These are phyloP conservation scores for Saxispiralis lemnorum DNA, from an alignment of 495 filamentous ascomycete genomes.

Conservation along the genomic window DNA sequence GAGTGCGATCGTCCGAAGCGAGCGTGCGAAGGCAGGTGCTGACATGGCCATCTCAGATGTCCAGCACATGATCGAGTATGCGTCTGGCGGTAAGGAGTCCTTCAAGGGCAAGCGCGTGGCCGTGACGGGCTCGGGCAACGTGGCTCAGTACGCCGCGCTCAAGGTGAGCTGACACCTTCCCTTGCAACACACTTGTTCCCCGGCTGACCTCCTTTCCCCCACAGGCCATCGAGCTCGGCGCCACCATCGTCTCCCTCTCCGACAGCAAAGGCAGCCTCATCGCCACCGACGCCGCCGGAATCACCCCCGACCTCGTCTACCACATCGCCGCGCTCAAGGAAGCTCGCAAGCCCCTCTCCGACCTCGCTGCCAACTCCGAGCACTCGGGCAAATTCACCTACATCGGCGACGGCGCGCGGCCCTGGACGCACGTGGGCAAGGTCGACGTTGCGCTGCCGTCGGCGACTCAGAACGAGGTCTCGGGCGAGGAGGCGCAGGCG, in stretches of 20 bases:
- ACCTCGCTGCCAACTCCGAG: constrained; percentile 33
- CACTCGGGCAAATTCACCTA: constrained; percentile 61
- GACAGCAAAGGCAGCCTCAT: constrained; percentile 77
- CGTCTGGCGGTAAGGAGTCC: constrained; percentile 57
- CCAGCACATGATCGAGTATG: constrained; percentile 85
- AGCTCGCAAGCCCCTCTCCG: constrained; percentile 61
- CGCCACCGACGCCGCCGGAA: constrained; percentile 42
- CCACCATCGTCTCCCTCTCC: constrained; percentile 80
- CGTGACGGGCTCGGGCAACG: constrained; percentile 94
- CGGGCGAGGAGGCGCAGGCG: constrained; percentile 66
- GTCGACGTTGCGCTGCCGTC: constrained; percentile 84
- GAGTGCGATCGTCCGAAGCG: constrained; percentile 10
- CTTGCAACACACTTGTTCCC: no score
- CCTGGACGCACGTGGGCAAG: constrained; percentile 74
- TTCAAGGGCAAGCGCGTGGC: constrained; percentile 88
- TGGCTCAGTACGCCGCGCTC: constrained; percentile 92
- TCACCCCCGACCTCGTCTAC: constrained; percentile 62
- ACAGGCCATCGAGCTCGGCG: constrained; percentile 74
- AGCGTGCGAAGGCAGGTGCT: neutral
- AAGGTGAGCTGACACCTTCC: constrained; percentile 30
- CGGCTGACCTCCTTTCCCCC: no score
- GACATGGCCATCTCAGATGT: constrained; percentile 35
- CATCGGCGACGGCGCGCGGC: constrained; percentile 59
- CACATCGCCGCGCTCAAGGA: constrained; percentile 72
- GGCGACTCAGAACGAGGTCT: constrained; percentile 96